A percentile compares a stretch with the other conserved stretches of the same genome.
Evolutionary conservation across 83 land plant species (phyloP).

Genomic region (Thuja plicata): DNA sequence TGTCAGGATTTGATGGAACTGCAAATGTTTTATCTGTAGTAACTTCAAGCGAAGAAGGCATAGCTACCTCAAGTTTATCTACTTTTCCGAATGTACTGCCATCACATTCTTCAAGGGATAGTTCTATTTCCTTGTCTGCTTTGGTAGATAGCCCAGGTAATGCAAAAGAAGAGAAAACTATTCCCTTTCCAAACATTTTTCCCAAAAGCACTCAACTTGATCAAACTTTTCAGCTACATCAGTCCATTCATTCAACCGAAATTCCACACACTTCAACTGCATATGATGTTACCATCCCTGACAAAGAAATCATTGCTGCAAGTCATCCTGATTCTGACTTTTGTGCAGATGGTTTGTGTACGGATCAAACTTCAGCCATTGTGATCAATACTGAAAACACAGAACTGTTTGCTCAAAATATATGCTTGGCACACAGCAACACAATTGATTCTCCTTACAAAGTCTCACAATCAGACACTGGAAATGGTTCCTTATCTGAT

Average conservation of each 20-base stretch:
- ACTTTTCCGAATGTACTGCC: not conserved
- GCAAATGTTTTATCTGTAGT: not conserved
- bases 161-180: not conserved
- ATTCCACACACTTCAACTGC: not conserved
- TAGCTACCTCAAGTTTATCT: not conserved
- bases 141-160: not conserved
- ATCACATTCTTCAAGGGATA: not conserved
- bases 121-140: not conserved
- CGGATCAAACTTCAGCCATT: not conserved
- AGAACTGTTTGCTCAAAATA: not conserved
- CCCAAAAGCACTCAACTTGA: not conserved
- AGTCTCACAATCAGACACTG: not conserved
- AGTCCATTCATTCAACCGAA: not conserved
- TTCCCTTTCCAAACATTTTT: not conserved
- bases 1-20: not conserved
- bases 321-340: not conserved
- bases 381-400: not conserved
- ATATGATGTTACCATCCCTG: not conserved
- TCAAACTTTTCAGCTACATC: not conserved
- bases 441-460: not conserved
- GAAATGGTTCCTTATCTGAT: slow-evolving; percentile 1
- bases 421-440: not conserved
- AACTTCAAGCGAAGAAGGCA: not conserved
- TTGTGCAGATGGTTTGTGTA: not conserved
- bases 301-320: not conserved